These are phyloP conservation scores for Euphorbia neoarborescens DNA, from an alignment of 441 rosid genomes.

Conservation along the genomic window DNA sequence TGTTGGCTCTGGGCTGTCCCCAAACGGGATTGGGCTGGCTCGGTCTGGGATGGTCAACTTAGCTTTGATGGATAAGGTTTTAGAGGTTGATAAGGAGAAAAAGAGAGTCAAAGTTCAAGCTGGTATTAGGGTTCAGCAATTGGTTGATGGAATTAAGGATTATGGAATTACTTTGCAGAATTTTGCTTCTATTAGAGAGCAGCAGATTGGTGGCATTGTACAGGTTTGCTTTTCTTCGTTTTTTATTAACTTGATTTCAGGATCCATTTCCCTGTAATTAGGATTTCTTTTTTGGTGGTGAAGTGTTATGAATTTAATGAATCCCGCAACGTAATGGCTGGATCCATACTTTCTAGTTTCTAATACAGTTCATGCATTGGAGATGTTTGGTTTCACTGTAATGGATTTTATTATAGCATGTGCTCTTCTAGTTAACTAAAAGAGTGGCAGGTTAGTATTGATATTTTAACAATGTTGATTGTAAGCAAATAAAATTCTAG, in stretches of 20 bases:
- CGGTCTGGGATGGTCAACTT: slow-evolving; percentile 83
- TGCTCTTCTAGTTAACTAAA: background rate
- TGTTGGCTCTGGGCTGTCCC: slow-evolving; percentile 88
- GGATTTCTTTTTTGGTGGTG: background rate
- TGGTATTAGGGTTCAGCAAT: slow-evolving; percentile 75
- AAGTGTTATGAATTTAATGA: background rate
- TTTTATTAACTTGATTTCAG: background rate
- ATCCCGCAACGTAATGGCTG: background rate
- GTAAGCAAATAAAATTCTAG: too few species aligned
- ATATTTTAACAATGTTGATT: too few species aligned
- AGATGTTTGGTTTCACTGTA: background rate
- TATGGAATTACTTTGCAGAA: slow-evolving; percentile 79
- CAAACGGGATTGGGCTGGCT: slow-evolving; percentile 81
- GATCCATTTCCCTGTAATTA: background rate
- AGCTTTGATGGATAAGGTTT: slow-evolving; percentile 72
- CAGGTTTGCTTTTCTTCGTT: slow-evolving; percentile 32
- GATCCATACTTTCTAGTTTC: background rate
- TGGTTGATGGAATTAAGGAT: slow-evolving; percentile 74
- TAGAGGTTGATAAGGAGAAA: slow-evolving; percentile 75
- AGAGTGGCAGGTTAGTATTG: background rate
- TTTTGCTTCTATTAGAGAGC: slow-evolving; percentile 91
- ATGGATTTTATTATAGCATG: background rate
- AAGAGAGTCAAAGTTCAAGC: slow-evolving; percentile 76
- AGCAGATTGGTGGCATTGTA: slow-evolving; percentile 94
- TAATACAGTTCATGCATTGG: background rate